Percentiles rank a stretch among this genome's conserved stretches.
Conservation (phyloP, 2,329 filamentous ascomycete genomes). For the Coniochaeta sp. region DNA sequence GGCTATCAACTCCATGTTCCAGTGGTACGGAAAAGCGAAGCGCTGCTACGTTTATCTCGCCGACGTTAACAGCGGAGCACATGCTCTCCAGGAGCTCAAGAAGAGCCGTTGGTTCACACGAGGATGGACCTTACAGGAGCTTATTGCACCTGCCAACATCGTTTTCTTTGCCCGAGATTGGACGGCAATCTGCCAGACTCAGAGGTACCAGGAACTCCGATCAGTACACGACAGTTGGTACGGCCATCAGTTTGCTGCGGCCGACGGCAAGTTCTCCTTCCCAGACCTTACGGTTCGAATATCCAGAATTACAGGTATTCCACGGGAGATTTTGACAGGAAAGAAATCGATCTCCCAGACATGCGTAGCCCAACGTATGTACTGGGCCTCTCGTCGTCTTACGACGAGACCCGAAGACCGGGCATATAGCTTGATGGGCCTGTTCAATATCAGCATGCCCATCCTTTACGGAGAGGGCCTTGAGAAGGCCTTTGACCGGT, state of each 20-base stretch:
- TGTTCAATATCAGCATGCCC: constrained; percentile 6
- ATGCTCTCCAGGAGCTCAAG: background rate
- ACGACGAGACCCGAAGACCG: constrained; percentile 5
- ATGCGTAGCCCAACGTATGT: constrained; percentile 3
- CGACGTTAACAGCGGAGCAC: background rate
- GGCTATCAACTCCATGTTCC: background rate
- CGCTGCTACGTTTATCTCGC: background rate
- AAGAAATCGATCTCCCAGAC: background rate
- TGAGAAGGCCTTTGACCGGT: constrained; percentile 3
- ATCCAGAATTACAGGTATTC: background rate
- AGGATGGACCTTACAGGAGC: constrained; percentile 6
- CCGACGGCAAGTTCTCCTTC: background rate
- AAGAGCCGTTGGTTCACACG: constrained; percentile 4
- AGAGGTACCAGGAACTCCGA: background rate
- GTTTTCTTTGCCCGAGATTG: background rate
- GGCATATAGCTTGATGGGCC: constrained; percentile 6
- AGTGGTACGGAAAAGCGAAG: background rate
- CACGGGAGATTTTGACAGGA: background rate
- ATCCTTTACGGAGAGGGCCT: constrained; percentile 8
- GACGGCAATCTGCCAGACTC: background rate
- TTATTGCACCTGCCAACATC: background rate
- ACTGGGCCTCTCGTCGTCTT: constrained; percentile 3
- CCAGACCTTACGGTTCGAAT: background rate
- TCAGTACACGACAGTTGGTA: background rate
- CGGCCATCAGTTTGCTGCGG: background rate